Base-by-base conservation (phyloP, 305 asterid genomes). In the Petunia hybrid region DNA sequence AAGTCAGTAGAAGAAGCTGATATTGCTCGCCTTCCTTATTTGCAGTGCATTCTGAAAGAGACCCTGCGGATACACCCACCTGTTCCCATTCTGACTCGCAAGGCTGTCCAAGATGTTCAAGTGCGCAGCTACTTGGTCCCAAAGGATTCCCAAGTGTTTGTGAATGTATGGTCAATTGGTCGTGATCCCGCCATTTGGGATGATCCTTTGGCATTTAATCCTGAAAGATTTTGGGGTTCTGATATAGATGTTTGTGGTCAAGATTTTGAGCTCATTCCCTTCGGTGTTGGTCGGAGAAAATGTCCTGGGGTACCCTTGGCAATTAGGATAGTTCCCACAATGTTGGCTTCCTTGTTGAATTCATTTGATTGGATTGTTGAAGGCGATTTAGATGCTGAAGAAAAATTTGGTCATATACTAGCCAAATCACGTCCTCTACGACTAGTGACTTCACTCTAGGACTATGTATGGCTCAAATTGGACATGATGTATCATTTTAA, bases 111-210 rank as follows among this genome's bases (percentile, higher is more conserved):
- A 40, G 80, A 80, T 13, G 40, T 80, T 5, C 51, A 70, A 31
- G 43, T 80, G 4, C 59, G 83, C 42, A 80, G 80, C 61, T 80
- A 68, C 41, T 31, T 55, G 0, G 35, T 80, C 9, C 71, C 79
- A 35, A 80, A 80, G 68, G 68, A 14, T 12, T 51, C 82, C 2
- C 76, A 80, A 80, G 68, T 80, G 12, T 6, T 80, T 1, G 22
- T 66, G 5, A 80, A 80, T 40, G 61, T 64, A 7, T 80, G 38
- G 59, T 73, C 77, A 10, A 80, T 80, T 39, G 64, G 77, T 38
- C 82, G 59, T 6, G 82, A 80, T 31, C 62, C 82, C 41, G 5
- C 31, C 14, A 38, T 63, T 14, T 80, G 83, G 83, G 48, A 80
- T 22, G 71, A 67, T 10, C 67, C 82, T 4, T 80, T 80, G n/a